A percentile compares a stretch with the other conserved stretches of the same genome.
Conservation (phyloP, 2,329 filamentous ascomycete genomes). For the Endoconidiophora polonica region DNA sequence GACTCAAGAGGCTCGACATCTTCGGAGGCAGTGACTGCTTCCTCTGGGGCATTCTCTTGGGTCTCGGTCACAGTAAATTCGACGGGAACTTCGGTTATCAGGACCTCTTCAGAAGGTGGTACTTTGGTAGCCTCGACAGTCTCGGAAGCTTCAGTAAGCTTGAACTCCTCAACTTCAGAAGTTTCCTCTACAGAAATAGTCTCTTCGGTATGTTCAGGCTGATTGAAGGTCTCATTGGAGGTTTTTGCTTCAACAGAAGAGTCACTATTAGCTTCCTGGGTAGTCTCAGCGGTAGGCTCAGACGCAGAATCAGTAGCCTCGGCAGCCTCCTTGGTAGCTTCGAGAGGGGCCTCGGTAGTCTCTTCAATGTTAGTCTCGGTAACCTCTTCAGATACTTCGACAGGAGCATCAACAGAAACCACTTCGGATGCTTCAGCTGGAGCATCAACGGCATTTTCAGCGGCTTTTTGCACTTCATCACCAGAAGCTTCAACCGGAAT, state of each 20-base stretch:
- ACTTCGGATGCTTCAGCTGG: conserved; percentile 9
- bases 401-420: background rate
- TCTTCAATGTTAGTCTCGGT: conserved; percentile 9
- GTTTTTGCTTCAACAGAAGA: background rate
- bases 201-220: conserved; percentile 1
- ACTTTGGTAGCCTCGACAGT: background rate
- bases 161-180: background rate
- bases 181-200: background rate
- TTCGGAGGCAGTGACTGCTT: background rate
- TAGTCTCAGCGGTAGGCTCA: conserved; percentile 15
- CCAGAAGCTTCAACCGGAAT: conserved; percentile 1
- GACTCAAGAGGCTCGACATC: background rate
- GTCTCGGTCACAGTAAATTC: background rate
- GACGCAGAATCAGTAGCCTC: conserved; percentile 8
- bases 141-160: conserved; percentile 10
- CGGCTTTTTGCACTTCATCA: background rate
- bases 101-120: background rate
- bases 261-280: conserved; percentile 1
- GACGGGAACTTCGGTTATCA: background rate
- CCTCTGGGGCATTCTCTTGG: background rate
- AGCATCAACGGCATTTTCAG: background rate
- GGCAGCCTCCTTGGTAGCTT: conserved; percentile 9
- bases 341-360: background rate
- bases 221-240: conserved; percentile 1
- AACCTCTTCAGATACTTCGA: conserved; percentile 8